Evolutionary conservation across 2,329 filamentous ascomycete genomes (phyloP).

Genomic region (Penicillium hordei): DNA sequence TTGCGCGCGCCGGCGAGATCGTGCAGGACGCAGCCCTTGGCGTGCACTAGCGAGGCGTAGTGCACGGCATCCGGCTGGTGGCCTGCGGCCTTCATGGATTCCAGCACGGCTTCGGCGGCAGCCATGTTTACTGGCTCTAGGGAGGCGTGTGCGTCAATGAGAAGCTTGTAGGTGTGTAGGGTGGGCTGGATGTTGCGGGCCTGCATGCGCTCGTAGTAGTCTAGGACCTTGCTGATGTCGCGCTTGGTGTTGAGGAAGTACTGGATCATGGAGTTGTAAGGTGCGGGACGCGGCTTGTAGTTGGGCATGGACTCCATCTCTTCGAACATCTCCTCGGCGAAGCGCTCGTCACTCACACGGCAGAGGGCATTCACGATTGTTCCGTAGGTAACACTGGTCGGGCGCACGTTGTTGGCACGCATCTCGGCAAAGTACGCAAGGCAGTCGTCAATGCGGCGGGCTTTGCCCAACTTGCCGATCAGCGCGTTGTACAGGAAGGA

Average conservation of each 20-base stretch:
- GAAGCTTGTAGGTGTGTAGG: slow-evolving; percentile 94
- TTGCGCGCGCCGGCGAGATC: slow-evolving; percentile 80
- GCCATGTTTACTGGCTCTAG: slow-evolving; percentile 87
- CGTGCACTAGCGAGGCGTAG: slow-evolving; percentile 93
- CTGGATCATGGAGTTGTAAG: slow-evolving; percentile 99
- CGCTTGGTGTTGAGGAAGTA: slow-evolving; percentile 98
- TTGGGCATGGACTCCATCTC: slow-evolving; percentile 99
- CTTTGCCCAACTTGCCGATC: slow-evolving; percentile 97
- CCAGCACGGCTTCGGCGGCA: slow-evolving; percentile 80
- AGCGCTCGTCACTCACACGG: slow-evolving; percentile 95
- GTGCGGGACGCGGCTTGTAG: slow-evolving; percentile 95
- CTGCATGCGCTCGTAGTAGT: slow-evolving; percentile 94
- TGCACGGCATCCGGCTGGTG: slow-evolving; percentile 86
- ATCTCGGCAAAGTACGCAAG: slow-evolving; percentile 98
- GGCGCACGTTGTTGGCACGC: slow-evolving; percentile 87
- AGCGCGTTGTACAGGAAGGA: slow-evolving; percentile 98
- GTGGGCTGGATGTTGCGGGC: slow-evolving; percentile 83
- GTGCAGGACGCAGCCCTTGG: slow-evolving; percentile 89
- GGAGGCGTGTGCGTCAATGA: slow-evolving; percentile 92
- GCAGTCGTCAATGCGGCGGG: slow-evolving; percentile 95
- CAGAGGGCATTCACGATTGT: slow-evolving; percentile 97
- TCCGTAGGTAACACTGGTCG: slow-evolving; percentile 95
- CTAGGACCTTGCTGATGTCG: slow-evolving; percentile 87
- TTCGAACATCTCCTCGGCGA: slow-evolving; percentile 95
- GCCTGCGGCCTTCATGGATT: slow-evolving; percentile 71